Base-by-base conservation (phyloP, 2,329 filamentous ascomycete species). In the Macroventuria anomochaeta region DNA sequence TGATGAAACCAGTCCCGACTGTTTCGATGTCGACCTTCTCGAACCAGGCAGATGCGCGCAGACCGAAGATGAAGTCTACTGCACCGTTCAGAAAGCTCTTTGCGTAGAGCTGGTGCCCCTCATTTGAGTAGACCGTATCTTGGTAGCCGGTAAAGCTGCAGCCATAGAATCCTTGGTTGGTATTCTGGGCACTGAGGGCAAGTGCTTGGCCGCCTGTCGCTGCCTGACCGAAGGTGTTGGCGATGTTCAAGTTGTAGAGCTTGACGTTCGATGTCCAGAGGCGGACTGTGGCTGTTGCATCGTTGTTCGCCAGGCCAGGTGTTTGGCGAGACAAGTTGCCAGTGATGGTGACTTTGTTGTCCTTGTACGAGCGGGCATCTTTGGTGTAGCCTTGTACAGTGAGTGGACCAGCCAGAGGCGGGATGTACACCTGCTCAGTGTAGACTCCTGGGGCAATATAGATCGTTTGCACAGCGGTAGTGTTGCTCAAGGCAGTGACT, bases 391-490 rank as follows among this genome's bases (percentile, higher is more conserved):
- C 85, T 63, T 83, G 83, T 51, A 85, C 77, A 46, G 77, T 81
- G 26, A 85, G 75, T 37, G 77, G 71, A 1, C 80, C 80, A 3
- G 63, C 68, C 23, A 80, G 76, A 13, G 49, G 46, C 1, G 77
- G 70, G 32, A 86, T 76, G 57, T 79, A 79, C 23, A 86, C 82
- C 63, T 86, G 83, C 65, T 86, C 83, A 1, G 67, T 68, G 75
- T 87, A 86, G 28, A 79, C 82, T 5, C 84, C 84, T 2, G 78
- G 67, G 58, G 81, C 69, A 67, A 88, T 81, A 72, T 87, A 88
- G 71, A 88, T 84, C 7, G 55, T 58, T 15, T 65, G 59, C 0
- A 57, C 33, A 3, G 46, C 28, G 6, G 49, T 58, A 2, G 21
- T 55, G 33, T 65, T 61, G 2, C 43, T 39, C 7, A 65, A 46